Evolutionary conservation across 1,284 basidiomycete species (phyloP).

Genomic region (Cerrena zonata): DNA sequence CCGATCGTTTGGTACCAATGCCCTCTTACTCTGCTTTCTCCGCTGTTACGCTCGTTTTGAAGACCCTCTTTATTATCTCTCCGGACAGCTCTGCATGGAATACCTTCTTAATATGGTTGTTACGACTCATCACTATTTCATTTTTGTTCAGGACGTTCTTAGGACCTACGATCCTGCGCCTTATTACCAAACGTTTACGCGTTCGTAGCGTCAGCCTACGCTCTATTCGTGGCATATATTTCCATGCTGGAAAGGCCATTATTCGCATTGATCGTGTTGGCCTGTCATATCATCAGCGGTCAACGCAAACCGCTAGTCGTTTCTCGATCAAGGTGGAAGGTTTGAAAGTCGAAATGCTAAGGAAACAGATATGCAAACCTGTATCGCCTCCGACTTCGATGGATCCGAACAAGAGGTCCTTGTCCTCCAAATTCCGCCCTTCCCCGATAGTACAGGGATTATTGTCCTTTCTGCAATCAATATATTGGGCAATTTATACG

Average conservation of each 20-base stretch:
- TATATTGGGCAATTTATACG: slow-evolving; percentile 31
- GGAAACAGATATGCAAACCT: slow-evolving; percentile 3
- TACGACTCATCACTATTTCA: slow-evolving; percentile 46
- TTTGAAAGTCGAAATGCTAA: slow-evolving; percentile 47
- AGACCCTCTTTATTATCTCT: slow-evolving; percentile 19
- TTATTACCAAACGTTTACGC: slow-evolving; percentile 55
- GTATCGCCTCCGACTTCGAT: background rate
- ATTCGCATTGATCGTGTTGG: slow-evolving; percentile 63
- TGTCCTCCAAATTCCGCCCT: slow-evolving; percentile 3
- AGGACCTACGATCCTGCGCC: slow-evolving; percentile 54
- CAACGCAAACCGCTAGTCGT: slow-evolving; percentile 40
- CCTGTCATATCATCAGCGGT: slow-evolving; percentile 47
- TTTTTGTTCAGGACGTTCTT: slow-evolving; percentile 60
- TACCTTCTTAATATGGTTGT: slow-evolving; percentile 39
- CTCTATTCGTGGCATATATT: slow-evolving; percentile 69
- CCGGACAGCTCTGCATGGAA: slow-evolving; percentile 32
- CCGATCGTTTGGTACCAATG: background rate
- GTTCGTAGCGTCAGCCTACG: slow-evolving; percentile 67
- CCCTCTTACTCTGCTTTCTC: slow-evolving; percentile 1
- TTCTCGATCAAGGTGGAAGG: slow-evolving; percentile 59
- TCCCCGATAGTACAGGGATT: slow-evolving; percentile 1
- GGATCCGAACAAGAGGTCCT: background rate
- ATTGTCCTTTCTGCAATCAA: slow-evolving; percentile 8
- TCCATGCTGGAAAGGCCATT: slow-evolving; percentile 47
- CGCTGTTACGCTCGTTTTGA: slow-evolving; percentile 20